phyloP scores from a whole-genome alignment of 768 basidiomycete genomes.

The Termitomyces titanicus region DNA sequence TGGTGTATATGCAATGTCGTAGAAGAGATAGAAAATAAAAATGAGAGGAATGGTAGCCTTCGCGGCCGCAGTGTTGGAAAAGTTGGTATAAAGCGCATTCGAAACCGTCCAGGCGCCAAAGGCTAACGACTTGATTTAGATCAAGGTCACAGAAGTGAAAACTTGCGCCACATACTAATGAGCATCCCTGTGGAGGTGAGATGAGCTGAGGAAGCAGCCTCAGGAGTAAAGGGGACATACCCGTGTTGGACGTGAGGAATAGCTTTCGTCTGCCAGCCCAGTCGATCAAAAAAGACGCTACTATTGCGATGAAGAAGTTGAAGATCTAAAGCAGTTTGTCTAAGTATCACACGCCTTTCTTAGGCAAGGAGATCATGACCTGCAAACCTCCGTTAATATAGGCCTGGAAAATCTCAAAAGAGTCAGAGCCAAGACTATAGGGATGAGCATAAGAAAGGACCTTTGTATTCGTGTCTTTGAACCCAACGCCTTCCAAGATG shows the following conservation, averaged over 20 bases:
- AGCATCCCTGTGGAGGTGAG: constrained; percentile 32
- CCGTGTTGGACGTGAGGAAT: constrained; percentile 62
- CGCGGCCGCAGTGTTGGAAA: constrained; percentile 36
- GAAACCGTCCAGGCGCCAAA: constrained; percentile 57
- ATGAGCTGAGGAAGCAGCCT: neutral
- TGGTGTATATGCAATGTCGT: constrained; percentile 75
- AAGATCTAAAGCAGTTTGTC: constrained; percentile 39
- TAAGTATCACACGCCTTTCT: neutral
- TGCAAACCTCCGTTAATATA: constrained; percentile 63
- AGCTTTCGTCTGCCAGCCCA: constrained; percentile 64
- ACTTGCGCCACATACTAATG: constrained; percentile 33
- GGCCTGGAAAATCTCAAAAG: constrained; percentile 18
- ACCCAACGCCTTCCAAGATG: constrained; percentile 62
- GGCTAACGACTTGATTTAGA: constrained; percentile 25
- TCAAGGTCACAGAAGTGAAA: neutral
- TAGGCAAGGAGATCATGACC: constrained; percentile 21
- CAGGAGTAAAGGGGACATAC: constrained; percentile 18
- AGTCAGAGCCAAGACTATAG: neutral
- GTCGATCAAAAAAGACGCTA: constrained; percentile 63
- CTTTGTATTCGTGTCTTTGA: constrained; percentile 47
- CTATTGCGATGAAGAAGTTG: constrained; percentile 58
- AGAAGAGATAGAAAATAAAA: constrained; percentile 52
- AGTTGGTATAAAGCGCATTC: constrained; percentile 39
- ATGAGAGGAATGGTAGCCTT: constrained; percentile 62
- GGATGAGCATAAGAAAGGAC: constrained; percentile 9